Evolutionary conservation across 1,284 basidiomycete genomes (phyloP), one percentile per base, ranked within the genome.

Genomic region (Ustilago nuda): DNA sequence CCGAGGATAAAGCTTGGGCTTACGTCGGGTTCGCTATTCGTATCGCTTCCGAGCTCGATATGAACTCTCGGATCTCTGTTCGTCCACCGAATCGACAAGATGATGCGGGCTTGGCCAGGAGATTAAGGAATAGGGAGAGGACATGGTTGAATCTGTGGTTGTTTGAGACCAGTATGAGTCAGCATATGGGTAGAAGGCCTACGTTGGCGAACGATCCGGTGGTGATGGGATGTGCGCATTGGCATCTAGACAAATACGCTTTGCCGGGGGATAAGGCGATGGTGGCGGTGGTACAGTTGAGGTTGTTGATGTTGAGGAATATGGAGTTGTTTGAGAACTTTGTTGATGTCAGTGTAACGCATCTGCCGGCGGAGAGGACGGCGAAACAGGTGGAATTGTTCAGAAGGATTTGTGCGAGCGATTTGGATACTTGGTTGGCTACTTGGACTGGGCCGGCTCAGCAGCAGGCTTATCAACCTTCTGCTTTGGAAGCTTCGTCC

Each of bases 111-210:
- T 48, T 78, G 0, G 70, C 64, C 3, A 51, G 76, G 0, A 23
- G 72, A 13, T 45, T 78, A 51, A 37, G 77, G 17, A 79, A 79
- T 33, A 39, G 69, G 4, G 77, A 79, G 51, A 36, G 79, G 15
- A 79, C 77, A 0, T 80, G 78, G 78, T 50, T 79, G 30, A 81
- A 81, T 43, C 48, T 81, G 13, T 80, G 76, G 76, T 61, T 80
- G 6, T 80, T 67, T 46, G 79, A 80, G 33, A 66, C 64, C 13
- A 74, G 74, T 35, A 69, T 81, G 61, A 67, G 75, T 46, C 74
- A 76, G 52, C 79, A 81, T 23, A 81, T 78, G 75, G 79, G 79
- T 0, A 39, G 79, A 8, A 30, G 77, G 19, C 70, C 77, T 2
- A 81, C 79, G 8, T 54, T 81, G 17, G 76, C 66, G 15, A 70